phyloP scores from a whole-genome alignment of 345 rosid genomes.

The Rhizophora mangle region DNA sequence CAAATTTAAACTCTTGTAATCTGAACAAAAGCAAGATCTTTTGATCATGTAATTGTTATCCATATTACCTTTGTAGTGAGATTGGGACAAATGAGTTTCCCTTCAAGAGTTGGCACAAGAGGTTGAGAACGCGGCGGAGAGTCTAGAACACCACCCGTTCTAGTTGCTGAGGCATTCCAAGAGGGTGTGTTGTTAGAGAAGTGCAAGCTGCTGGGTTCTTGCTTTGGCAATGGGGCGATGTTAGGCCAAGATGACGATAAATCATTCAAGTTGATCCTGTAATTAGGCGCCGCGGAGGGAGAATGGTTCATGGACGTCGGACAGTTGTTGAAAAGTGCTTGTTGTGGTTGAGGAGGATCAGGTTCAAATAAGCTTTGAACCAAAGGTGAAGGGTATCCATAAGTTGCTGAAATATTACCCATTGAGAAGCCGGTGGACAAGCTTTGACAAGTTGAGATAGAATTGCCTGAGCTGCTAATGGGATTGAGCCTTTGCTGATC shows the following conservation, averaged over 20 bases:
- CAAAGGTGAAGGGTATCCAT: slow-evolving; percentile 20
- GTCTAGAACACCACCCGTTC: neutral
- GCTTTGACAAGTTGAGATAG: slow-evolving; percentile 18
- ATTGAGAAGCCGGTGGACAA: slow-evolving; percentile 23
- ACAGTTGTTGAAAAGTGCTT: slow-evolving; percentile 14
- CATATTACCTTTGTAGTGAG: slow-evolving; percentile 16
- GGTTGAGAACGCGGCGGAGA: slow-evolving; percentile 18
- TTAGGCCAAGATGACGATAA: slow-evolving; percentile 24
- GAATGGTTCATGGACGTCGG: slow-evolving; percentile 2
- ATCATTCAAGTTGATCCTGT: slow-evolving; percentile 19
- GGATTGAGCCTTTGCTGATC: slow-evolving; percentile 20
- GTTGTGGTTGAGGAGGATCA: slow-evolving; percentile 5
- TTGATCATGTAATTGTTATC: neutral
- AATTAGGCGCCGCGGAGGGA: neutral
- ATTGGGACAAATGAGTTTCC: slow-evolving; percentile 34
- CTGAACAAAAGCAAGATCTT: neutral
- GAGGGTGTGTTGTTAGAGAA: slow-evolving; percentile 24
- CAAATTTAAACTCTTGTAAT: neutral
- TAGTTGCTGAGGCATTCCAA: slow-evolving; percentile 22
- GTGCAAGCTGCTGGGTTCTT: slow-evolving; percentile 14
- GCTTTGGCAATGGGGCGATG: slow-evolving; percentile 12
- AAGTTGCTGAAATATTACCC: slow-evolving; percentile 16
- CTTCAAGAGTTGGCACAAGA: slow-evolving; percentile 24
- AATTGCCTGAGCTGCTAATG: neutral
- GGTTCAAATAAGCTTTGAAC: slow-evolving; percentile 24